Base-by-base conservation (phyloP, 1,284 basidiomycete species). In the Fistulinella staudtii region DNA sequence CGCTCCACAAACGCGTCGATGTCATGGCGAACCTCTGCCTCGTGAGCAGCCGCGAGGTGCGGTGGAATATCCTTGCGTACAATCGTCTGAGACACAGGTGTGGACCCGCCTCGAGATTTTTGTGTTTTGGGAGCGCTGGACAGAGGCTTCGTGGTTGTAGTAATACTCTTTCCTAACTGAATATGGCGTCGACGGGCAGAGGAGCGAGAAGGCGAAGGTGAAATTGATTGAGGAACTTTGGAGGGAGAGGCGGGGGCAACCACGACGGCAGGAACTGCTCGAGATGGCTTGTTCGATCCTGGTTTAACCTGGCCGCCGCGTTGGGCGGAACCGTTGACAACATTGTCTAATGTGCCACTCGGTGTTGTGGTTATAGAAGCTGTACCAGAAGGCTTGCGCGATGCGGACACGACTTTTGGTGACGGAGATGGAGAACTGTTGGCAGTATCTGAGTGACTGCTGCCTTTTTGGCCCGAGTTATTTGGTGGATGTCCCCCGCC, bases 1-100 rank as follows among this genome's bases (percentile, higher is more conserved):
- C 78, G 80, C 57, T 88, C 82, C 8, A 86, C 84, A 8, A 87
- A 69, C 14, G 77, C 78, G 60, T 85, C 80, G 41, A 87, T 80
- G 52, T 83, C 73, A 41, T 74, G 72, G 43, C 74, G 74, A 58
- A 79, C 70, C 49, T 77, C 75, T 44, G 71, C 63, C 23, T 66
- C 49, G 35, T 67, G 71, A 21, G 70, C 58, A 30, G 64, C 67
- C 5, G 65, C 60, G n/a, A 82, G 67, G 51, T 83, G 83, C 7
- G 81, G 80, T 23, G 82, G 82, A 5, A 73, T 57, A 54, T 84
- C 80, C 58, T 80, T 83, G 17, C 66, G 53, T 17, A 50, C n/a
- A 10, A 65, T 60, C 31, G 46, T 50, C 65, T 67, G 24, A 64
- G 69, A 67, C 23, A 62, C 61, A 18, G 61, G 57, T 11, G 64